These are phyloP conservation scores for Zygosaccharomyces rouxii DNA, from an alignment of 805 yeast genomes.

Conservation along the genomic window DNA sequence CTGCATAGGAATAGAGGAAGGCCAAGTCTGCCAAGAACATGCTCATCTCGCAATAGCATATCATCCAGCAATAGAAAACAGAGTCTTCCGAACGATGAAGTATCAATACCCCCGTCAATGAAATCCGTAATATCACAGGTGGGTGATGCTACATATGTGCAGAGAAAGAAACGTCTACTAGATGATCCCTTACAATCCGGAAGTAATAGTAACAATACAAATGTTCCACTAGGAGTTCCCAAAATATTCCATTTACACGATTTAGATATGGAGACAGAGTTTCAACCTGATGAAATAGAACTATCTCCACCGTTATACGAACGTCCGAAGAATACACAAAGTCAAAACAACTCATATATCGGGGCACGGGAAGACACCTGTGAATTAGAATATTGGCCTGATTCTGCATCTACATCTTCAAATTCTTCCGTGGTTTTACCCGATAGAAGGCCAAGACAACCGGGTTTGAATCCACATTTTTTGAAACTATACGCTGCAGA, in stretches of 20 bases:
- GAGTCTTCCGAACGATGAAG: background rate
- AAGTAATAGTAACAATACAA: background rate
- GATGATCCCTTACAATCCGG: conserved; percentile 1
- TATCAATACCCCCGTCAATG: conserved; percentile 25
- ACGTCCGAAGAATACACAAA: conserved; percentile 6
- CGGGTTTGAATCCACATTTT: conserved; percentile 28
- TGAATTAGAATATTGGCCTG: conserved; percentile 32
- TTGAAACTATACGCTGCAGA: conserved; percentile 31
- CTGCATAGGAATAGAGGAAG: conserved; percentile 1
- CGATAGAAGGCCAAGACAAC: conserved; percentile 27
- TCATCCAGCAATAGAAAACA: background rate
- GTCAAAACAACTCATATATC: background rate
- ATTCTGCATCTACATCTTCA: conserved; percentile 1
- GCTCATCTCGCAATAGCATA: background rate
- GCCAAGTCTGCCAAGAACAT: background rate
- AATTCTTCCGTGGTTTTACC: conserved; percentile 14
- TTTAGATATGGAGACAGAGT: conserved; percentile 24
- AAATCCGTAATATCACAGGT: conserved; percentile 27
- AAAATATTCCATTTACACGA: conserved; percentile 13
- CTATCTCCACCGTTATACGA: conserved; percentile 23
- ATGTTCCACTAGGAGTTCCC: conserved; percentile 6
- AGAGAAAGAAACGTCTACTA: conserved; percentile 4
- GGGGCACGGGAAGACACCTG: background rate
- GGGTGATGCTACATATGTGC: conserved; percentile 1
- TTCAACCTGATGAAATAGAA: conserved; percentile 17